Evolutionary conservation across 768 basidiomycete genomes (phyloP), one percentile per base, ranked within the genome.

Genomic region (Rhodotorula diobovata): DNA sequence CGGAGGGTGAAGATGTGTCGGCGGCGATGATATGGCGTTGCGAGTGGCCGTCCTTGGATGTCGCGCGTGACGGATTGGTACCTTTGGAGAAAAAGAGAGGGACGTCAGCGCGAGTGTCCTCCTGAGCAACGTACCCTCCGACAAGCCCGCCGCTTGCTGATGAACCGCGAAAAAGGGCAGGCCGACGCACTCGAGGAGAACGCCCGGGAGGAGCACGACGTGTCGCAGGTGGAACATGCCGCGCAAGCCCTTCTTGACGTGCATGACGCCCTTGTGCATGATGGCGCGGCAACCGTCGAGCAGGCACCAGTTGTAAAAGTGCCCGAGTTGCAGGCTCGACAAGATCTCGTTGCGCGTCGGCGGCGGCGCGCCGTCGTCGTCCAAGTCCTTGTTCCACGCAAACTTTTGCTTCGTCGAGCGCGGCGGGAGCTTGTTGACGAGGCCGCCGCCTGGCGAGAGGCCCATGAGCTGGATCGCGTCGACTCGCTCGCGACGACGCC

Each of bases 281-380:
- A 94, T 86, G 11, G 90, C 84, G 69, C 86, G 85, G 77, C 95
- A 97, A 1, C 86, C 87, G 48, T 89, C 86, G 71, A 94, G 79
- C 4, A 89, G 83, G 78, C 95, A 97, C 93, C 91, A 93, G 76
- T 90, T 90, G 83, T 90, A 93, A 56, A 93, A 79, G 1, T 84
- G 82, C 59, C 85, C 82, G 58, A 93, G 81, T 21, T 86, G 84
- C 8, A 87, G 84, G 51, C 86, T 81, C 25, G 70, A 46, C 50
- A 67, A 62, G n/a, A 71, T 45, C 63, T 71, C 70, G 37, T 66
- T 54, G 18, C 66, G 61, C 1, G 61, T 67, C 12, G 39, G 65
- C 10, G 70, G 70, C 18, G 66, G 61, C 30, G 37, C 28, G 15
- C 85, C 83, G 18, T 83, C 82, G 34, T 86, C 85, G 25, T 74